Evolutionary conservation across 768 basidiomycete species (phyloP).

Genomic region (Brasilioporus rufonigricans): DNA sequence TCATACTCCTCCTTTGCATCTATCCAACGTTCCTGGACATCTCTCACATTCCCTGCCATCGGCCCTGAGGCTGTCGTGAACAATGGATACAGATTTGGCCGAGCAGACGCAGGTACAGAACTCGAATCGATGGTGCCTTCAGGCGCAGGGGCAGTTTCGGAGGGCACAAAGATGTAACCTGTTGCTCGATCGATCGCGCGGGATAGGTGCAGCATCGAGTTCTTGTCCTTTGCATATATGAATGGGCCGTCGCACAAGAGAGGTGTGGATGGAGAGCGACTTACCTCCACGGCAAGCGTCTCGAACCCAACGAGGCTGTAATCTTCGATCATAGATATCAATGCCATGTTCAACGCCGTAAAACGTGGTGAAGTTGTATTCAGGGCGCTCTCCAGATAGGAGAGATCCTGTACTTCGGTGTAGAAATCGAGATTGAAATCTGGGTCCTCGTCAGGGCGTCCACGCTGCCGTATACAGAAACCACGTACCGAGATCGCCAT

Average conservation of each 20-base stretch:
- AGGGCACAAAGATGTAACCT: slow-evolving; percentile 85
- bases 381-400: slow-evolving; percentile 78
- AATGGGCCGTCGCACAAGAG: neutral
- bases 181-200: slow-evolving; percentile 86
- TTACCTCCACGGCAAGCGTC: slow-evolving; percentile 92
- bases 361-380: slow-evolving; percentile 66
- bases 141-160: slow-evolving; percentile 33
- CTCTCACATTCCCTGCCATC: slow-evolving; percentile 54
- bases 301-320: slow-evolving; percentile 93
- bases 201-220: slow-evolving; percentile 89
- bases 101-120: slow-evolving; percentile 37
- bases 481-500: slow-evolving; percentile 85
- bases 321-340: slow-evolving; percentile 90
- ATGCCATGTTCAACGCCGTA: slow-evolving; percentile 78
- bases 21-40: slow-evolving; percentile 92
- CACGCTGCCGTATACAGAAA: neutral
- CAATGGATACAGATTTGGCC: slow-evolving; percentile 65
- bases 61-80: slow-evolving; percentile 64
- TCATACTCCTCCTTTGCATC: too few relatives aligned
- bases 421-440: slow-evolving; percentile 98
- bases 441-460: slow-evolving; percentile 32
- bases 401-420: slow-evolving; percentile 95
- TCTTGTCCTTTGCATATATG: slow-evolving; percentile 65
- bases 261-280: slow-evolving; percentile 9
- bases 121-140: slow-evolving; percentile 31